Conservation (phyloP, 1,284 basidiomycete genomes). For the Tremellales sp. region DNA sequence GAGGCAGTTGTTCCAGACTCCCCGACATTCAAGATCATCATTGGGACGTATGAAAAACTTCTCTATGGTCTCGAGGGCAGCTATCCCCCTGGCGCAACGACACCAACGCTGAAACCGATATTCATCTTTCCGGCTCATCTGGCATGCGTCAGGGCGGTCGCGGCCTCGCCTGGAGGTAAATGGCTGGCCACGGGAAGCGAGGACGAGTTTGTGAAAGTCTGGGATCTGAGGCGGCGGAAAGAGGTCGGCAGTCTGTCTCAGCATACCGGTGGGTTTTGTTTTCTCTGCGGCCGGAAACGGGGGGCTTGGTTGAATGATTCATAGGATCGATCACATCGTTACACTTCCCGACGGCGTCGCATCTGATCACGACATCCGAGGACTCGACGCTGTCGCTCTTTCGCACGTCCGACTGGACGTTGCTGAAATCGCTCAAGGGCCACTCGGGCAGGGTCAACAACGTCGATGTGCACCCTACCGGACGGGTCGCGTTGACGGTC, state of each 20-base stretch:
- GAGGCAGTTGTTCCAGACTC: not conserved
- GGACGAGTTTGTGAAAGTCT: slow-evolving; percentile 96
- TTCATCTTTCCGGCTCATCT: slow-evolving; percentile 98
- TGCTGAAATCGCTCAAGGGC: slow-evolving; percentile 81
- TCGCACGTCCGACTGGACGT: slow-evolving; percentile 86
- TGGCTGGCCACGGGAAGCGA: slow-evolving; percentile 93
- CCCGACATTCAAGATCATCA: slow-evolving; percentile 75
- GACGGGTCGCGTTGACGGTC: slow-evolving; percentile 84
- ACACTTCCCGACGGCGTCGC: slow-evolving; percentile 79
- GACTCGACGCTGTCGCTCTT: slow-evolving; percentile 87
- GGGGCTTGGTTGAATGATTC: too few species aligned
- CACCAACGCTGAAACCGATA: slow-evolving; percentile 62
- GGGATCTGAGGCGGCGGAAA: slow-evolving; percentile 84
- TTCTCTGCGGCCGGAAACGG: not conserved
- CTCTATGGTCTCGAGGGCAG: slow-evolving; percentile 83
- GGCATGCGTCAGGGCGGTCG: slow-evolving; percentile 84
- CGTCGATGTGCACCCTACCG: slow-evolving; percentile 85
- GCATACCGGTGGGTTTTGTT: slow-evolving; percentile 64
- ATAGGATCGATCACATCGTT: slow-evolving; percentile 87
- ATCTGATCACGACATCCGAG: slow-evolving; percentile 83
- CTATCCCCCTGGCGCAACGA: slow-evolving; percentile 26
- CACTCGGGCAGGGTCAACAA: slow-evolving; percentile 90
- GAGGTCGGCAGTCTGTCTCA: slow-evolving; percentile 91
- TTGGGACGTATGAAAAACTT: slow-evolving; percentile 91
- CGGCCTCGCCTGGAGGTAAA: slow-evolving; percentile 84